phyloP scores from a whole-genome alignment of 805 yeast species.

The Metschnikowia lunata region DNA sequence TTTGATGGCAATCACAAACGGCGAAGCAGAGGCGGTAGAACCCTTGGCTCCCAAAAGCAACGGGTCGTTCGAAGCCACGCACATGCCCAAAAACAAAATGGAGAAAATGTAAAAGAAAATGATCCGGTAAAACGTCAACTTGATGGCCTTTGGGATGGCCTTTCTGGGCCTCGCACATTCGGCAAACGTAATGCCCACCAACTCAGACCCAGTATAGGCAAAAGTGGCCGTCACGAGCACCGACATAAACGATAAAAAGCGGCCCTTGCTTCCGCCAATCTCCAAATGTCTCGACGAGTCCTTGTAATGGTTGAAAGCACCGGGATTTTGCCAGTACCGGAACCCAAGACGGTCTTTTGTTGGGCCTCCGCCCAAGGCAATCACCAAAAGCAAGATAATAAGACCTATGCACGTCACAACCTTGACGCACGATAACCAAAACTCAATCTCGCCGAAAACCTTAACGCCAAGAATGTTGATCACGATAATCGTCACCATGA shows the following conservation, averaged over 20 bases:
- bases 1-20: constrained; percentile 21
- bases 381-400: constrained; percentile 55
- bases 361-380: constrained; percentile 79
- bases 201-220: constrained; percentile 68
- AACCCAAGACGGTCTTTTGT: constrained; percentile 69
- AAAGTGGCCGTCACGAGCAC: constrained; percentile 63
- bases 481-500: constrained; percentile 37
- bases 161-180: constrained; percentile 64
- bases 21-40: constrained; percentile 18
- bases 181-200: constrained; percentile 68
- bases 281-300: constrained; percentile 36
- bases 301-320: constrained; percentile 51
- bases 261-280: constrained; percentile 45
- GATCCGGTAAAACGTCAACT: constrained; percentile 63
- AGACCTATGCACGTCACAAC: constrained; percentile 64
- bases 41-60: constrained; percentile 17
- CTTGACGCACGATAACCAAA: constrained; percentile 60
- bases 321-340: constrained; percentile 67
- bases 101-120: constrained; percentile 58
- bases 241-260: constrained; percentile 58
- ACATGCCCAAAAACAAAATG: constrained; percentile 61
- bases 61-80: constrained; percentile 33
- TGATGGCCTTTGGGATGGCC: constrained; percentile 68
- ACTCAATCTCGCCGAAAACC: constrained; percentile 44
- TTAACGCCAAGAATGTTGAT: constrained; percentile 48